phyloP scores from a whole-genome alignment of 129 eudicot genomes.

The Flaveria sonorensis region DNA sequence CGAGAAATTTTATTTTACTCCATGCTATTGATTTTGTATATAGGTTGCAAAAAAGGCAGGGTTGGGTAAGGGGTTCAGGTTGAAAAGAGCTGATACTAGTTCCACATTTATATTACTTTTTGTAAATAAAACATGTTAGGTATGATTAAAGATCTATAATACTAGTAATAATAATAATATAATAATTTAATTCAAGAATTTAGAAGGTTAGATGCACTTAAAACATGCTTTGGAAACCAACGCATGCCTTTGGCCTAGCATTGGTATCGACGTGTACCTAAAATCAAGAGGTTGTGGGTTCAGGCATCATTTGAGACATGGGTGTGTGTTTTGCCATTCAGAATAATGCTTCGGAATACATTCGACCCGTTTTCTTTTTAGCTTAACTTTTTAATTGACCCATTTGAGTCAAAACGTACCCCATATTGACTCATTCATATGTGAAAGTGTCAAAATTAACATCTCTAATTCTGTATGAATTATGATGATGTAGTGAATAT shows the following conservation, averaged over 20 bases:
- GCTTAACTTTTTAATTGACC: not conserved
- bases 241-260: not conserved
- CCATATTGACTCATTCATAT: not conserved
- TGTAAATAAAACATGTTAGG: not conserved
- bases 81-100: not conserved
- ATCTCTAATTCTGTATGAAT: not conserved
- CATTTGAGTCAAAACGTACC: not conserved
- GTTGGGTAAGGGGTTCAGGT: not conserved
- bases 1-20: not conserved
- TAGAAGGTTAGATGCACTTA: not conserved
- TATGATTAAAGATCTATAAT: not conserved
- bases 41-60: not conserved
- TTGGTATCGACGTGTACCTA: not conserved
- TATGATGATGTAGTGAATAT: slow-evolving; percentile 5
- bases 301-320: not conserved
- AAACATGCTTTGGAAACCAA: not conserved
- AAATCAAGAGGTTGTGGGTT: not conserved
- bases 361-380: not conserved
- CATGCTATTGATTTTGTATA: not conserved
- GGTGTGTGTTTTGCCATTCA: not conserved
- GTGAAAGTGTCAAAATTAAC: not conserved
- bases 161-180: not conserved
- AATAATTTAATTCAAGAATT: not conserved
- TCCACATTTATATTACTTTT: not conserved
- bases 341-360: not conserved